A percentile compares a stretch with the other conserved stretches of the same genome.
Evolutionary conservation across 495 filamentous ascomycete genomes (phyloP).

Genomic region (Physcia stellaris): DNA sequence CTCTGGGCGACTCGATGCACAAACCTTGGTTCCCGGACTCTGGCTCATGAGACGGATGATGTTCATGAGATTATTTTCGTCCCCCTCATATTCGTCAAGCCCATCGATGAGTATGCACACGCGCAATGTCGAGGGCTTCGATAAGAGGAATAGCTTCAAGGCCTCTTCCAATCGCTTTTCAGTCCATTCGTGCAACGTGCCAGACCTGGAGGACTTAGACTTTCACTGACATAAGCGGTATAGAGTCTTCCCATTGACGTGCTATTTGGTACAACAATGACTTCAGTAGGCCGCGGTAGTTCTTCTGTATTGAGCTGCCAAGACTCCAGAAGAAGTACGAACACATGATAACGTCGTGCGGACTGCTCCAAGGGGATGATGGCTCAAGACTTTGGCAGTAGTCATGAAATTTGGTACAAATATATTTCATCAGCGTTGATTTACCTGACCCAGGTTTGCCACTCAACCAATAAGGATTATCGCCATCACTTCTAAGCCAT

Average conservation of each 20-base stretch:
- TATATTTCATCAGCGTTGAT: slow-evolving; percentile 32
- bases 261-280: slow-evolving; percentile 28
- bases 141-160: slow-evolving; percentile 7
- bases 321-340: slow-evolving; percentile 35
- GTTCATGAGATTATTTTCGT: background rate
- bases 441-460: slow-evolving; percentile 33
- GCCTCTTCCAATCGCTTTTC: slow-evolving; percentile 4
- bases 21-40: background rate
- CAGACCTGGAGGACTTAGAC: background rate
- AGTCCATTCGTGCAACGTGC: background rate
- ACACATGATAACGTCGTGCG: slow-evolving; percentile 19
- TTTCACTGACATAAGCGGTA: slow-evolving; percentile 6
- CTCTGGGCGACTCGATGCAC: slow-evolving; percentile 7
- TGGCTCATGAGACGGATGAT: background rate
- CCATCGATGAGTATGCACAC: slow-evolving; percentile 36
- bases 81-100: slow-evolving; percentile 25
- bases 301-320: slow-evolving; percentile 25
- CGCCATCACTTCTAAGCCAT: slow-evolving; percentile 20
- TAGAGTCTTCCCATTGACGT: slow-evolving; percentile 17
- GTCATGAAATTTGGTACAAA: slow-evolving; percentile 7
- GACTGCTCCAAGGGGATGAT: slow-evolving; percentile 7
- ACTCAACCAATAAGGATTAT: slow-evolving; percentile 24
- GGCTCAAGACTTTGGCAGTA: slow-evolving; percentile 5
- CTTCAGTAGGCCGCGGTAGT: slow-evolving; percentile 26
- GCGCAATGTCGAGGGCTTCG: background rate